phyloP scores from a whole-genome alignment of 2,329 filamentous ascomycete genomes.

The Byssothecium circinans region DNA sequence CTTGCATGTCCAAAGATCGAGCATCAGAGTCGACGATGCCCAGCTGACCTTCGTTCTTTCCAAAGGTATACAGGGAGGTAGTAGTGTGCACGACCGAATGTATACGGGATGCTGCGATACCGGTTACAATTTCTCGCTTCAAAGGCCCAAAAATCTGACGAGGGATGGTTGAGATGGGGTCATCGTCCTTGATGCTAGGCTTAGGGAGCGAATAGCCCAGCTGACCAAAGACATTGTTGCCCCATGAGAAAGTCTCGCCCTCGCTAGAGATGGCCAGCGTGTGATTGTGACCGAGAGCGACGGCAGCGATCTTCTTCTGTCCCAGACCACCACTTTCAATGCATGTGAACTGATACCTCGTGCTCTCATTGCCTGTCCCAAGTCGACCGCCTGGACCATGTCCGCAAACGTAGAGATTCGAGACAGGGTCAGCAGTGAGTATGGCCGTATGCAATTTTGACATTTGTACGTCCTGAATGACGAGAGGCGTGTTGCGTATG shows the following conservation, averaged over 20 bases:
- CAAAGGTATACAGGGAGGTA: constrained; percentile 85
- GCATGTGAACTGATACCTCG: constrained; percentile 81
- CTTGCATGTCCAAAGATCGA: constrained; percentile 81
- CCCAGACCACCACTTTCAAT: constrained; percentile 73
- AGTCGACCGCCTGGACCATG: constrained; percentile 88
- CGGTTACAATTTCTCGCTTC: constrained; percentile 80
- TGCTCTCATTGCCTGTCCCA: constrained; percentile 86
- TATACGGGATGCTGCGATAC: constrained; percentile 83
- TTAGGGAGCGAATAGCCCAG: constrained; percentile 79
- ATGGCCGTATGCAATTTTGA: constrained; percentile 92
- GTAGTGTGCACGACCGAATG: constrained; percentile 89
- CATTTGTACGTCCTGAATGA: constrained; percentile 80
- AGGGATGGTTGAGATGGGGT: constrained; percentile 77
- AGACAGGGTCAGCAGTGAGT: constrained; percentile 80
- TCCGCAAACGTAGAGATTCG: constrained; percentile 90
- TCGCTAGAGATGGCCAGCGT: constrained; percentile 80
- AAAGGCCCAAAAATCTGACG: constrained; percentile 89
- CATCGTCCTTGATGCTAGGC: constrained; percentile 70
- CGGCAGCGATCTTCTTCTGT: constrained; percentile 72
- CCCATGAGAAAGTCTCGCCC: constrained; percentile 95
- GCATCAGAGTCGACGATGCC: constrained; percentile 95
- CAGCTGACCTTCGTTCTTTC: constrained; percentile 91
- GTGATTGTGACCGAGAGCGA: constrained; percentile 90
- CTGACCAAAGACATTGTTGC: constrained; percentile 81
- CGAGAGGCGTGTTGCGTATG: constrained; percentile 70